Base-by-base conservation (phyloP, 768 basidiomycete genomes). In the Suillus fuscotomentosus region DNA sequence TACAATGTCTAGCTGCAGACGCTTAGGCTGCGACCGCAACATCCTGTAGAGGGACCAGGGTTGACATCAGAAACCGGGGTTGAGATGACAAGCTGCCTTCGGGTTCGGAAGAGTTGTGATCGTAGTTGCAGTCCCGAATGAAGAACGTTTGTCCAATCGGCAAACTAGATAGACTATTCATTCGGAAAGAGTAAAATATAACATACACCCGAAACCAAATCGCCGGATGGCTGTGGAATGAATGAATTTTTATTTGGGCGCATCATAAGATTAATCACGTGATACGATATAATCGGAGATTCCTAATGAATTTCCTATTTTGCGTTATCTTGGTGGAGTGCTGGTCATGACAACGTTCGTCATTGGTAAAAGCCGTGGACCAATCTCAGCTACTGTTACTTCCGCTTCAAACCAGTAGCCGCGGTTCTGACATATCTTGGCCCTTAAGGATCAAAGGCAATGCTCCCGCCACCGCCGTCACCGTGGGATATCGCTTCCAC, bases 241-340 rank as follows among this genome's bases (percentile, higher is more conserved):
- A 4, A 27, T 27, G 27, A 27, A 24, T 27, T 27, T 27, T 3
- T 31, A 31, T 31, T 31, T 31, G 31, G 31, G 4, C 4, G 27
- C 24, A 27, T n/a, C n/a, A n/a, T n/a, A n/a, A n/a, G 39, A 13
- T 14, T 5, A 43, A 1, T 62, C 61, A 60, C 61, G 61, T 62
- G 61, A 62, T 5, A 10, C 15, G 10, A 10, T 59, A 9, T 27
- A 8, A 59, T 59, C 57, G 22, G 57, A 42, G 57, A 64, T 76
- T 53, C 63, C 69, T 38, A 38, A 38, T 38, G 31, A 31, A 31
- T 31, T 31, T 31, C 31, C 31, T 66, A 27, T 63, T 68, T 53
- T 36, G 61, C 63, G 47, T 59, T 47, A 15, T 64, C 51, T 60
- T 54, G 14, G 67, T 74, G 65, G 68, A 71, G 71, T 66, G 71